Conservation (phyloP, 2,329 filamentous ascomycete species). For the Epicoccum nigrum region DNA sequence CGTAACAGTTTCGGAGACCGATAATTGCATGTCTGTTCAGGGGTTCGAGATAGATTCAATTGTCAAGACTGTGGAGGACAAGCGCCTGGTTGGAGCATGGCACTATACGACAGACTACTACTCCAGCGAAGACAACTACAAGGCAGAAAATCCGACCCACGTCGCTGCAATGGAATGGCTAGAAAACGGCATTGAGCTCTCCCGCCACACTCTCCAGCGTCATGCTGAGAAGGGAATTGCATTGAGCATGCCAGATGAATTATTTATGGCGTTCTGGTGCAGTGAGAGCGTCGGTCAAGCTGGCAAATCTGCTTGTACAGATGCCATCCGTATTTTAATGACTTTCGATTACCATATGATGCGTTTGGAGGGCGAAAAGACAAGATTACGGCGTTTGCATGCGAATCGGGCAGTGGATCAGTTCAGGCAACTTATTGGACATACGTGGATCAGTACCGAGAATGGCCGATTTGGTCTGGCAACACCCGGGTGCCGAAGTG, state of each 20-base stretch:
- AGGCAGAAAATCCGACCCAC: not conserved
- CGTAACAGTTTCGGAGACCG: not conserved
- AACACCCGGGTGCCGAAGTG: constrained; percentile 1
- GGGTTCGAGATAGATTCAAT: constrained; percentile 8
- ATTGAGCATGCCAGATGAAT: not conserved
- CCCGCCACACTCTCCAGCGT: not conserved
- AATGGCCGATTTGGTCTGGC: constrained; percentile 4
- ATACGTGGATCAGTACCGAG: constrained; percentile 2
- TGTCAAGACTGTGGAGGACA: not conserved
- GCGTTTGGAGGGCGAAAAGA: not conserved
- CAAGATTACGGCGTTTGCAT: too few species aligned
- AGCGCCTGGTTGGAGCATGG: not conserved
- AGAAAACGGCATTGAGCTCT: not conserved
- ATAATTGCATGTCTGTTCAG: not conserved
- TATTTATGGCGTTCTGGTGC: not conserved
- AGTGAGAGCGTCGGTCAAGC: not conserved
- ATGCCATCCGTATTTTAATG: not conserved
- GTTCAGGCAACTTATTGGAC: not conserved
- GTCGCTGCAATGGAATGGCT: not conserved
- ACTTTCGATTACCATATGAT: not conserved
- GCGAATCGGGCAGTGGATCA: not conserved
- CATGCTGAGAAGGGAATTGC: not conserved
- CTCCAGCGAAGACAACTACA: not conserved
- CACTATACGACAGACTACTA: not conserved
- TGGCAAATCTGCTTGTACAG: not conserved